A percentile compares a stretch with the other conserved stretches of the same genome.
phyloP scores from a whole-genome alignment of 2,329 filamentous ascomycete species.

The Talaromyces sp. region DNA sequence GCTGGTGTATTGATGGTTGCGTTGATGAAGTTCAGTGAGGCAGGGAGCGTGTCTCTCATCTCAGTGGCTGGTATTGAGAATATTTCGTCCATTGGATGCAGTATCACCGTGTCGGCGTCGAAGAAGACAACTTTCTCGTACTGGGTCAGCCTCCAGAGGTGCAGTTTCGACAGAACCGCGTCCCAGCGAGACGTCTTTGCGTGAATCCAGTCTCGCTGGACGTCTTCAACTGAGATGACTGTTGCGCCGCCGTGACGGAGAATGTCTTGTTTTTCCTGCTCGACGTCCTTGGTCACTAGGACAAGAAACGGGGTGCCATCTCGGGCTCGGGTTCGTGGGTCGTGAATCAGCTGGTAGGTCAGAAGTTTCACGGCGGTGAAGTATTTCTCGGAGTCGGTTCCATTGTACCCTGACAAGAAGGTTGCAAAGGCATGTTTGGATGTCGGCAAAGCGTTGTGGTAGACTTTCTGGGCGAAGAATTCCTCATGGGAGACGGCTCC shows the following conservation, averaged over 20 bases:
- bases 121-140: slow-evolving; percentile 13
- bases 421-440: background rate
- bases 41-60: background rate
- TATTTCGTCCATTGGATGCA: slow-evolving; percentile 9
- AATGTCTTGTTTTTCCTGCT: slow-evolving; percentile 11
- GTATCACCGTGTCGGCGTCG: slow-evolving; percentile 12
- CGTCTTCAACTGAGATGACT: slow-evolving; percentile 10
- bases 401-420: background rate
- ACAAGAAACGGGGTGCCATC: slow-evolving; percentile 11
- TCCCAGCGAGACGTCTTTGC: background rate
- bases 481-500: background rate
- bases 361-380: slow-evolving; percentile 3
- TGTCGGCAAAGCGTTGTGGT: background rate
- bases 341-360: slow-evolving; percentile 13
- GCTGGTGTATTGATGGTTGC: background rate
- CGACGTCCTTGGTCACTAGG: slow-evolving; percentile 7
- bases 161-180: background rate
- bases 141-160: slow-evolving; percentile 1
- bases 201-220: slow-evolving; percentile 2
- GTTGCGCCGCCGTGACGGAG: slow-evolving; percentile 8
- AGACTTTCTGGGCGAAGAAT: background rate
- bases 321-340: slow-evolving; percentile 8
- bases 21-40: background rate
- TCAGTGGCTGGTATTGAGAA: background rate
- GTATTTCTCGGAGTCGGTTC: background rate